phyloP scores from a whole-genome alignment of 371 early-diverging fungal genomes.

The Racocetra persica region DNA sequence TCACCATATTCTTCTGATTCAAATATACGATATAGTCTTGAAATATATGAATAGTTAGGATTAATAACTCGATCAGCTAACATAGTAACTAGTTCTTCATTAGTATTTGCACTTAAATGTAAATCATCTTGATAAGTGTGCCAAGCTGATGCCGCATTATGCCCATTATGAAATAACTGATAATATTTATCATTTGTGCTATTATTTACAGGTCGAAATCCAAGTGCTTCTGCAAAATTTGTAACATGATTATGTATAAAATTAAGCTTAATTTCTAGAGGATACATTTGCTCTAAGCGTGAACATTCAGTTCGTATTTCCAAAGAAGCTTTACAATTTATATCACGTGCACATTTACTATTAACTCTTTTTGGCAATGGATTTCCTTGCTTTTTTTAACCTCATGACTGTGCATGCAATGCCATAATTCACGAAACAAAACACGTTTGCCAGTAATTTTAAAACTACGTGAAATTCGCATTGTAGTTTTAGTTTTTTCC shows the following conservation, averaged over 20 bases:
- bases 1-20: background rate
- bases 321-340: no score
- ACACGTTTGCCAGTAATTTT: background rate
- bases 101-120: background rate
- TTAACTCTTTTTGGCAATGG: no score
- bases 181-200: background rate
- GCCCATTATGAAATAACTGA: background rate
- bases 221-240: no score
- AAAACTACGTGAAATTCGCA: no score
- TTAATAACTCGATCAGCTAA: background rate
- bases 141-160: conserved; percentile 1
- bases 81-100: background rate
- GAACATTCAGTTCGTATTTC: no score
- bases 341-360: no score
- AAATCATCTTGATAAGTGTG: background rate
- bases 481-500: no score
- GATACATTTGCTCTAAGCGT: background rate
- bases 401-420: background rate
- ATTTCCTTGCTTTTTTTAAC: background rate
- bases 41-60: conserved; percentile 1
- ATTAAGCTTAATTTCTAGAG: background rate
- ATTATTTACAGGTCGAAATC: no score
- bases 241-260: background rate
- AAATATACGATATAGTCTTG: background rate
- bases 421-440: background rate